Evolutionary conservation across 2,329 filamentous ascomycete genomes (phyloP).

Genomic region (Tympanopsis confertula): DNA sequence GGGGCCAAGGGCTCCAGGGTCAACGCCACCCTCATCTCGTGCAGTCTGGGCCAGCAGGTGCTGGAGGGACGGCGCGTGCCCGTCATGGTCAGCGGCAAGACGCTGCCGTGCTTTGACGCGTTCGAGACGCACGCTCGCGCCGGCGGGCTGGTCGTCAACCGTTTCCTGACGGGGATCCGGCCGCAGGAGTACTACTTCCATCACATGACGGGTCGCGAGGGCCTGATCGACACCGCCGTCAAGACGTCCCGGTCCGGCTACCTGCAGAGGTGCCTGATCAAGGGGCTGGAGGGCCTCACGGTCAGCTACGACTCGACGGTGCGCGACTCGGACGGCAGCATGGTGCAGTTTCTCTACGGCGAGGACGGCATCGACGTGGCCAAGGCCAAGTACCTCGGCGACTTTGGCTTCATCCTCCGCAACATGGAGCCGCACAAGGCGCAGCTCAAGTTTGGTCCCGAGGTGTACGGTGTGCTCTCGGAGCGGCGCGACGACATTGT

Average conservation of each 20-base stretch:
- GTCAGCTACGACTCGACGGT: conserved; percentile 92
- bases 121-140: conserved; percentile 83
- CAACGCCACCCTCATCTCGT: conserved; percentile 95
- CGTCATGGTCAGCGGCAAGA: conserved; percentile 95
- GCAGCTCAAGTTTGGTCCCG: conserved; percentile 56
- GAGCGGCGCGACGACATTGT: conserved; percentile 48
- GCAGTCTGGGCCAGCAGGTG: conserved; percentile 92
- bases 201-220: conserved; percentile 97
- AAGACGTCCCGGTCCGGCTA: conserved; percentile 97
- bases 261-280: conserved; percentile 90
- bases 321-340: conserved; percentile 80
- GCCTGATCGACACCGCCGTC: conserved; percentile 95
- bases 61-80: conserved; percentile 89
- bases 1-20: conserved; percentile 87
- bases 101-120: conserved; percentile 82
- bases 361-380: conserved; percentile 91
- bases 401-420: conserved; percentile 81
- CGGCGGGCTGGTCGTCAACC: conserved; percentile 89
- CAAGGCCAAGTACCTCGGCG: conserved; percentile 80
- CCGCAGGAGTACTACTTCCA: conserved; percentile 99
- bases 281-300: conserved; percentile 90
- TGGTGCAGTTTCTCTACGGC: conserved; percentile 92
- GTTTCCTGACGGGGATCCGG: conserved; percentile 93
- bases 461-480: conserved; percentile 31
- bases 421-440: conserved; percentile 75